Conservation (phyloP, 805 yeast genomes). For the Saturnispora bothae region DNA sequence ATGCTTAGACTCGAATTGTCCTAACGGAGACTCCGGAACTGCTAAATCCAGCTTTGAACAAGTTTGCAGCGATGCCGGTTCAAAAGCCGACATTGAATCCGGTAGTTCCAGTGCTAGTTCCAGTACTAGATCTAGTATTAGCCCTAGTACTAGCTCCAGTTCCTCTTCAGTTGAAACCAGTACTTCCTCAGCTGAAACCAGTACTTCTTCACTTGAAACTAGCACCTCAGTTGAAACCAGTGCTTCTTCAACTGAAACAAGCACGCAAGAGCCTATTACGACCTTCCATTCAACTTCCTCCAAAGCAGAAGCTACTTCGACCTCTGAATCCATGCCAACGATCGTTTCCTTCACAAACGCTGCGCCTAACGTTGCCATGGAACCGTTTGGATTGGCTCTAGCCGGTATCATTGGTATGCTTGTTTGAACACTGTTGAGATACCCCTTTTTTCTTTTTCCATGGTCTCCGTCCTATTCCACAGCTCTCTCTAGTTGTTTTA, state of each 20-base stretch:
- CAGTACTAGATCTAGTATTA: neutral
- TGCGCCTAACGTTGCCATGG: conserved; percentile 22
- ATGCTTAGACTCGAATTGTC: conserved; percentile 64
- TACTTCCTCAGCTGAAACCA: conserved; percentile 8
- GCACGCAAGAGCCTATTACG: conserved; percentile 11
- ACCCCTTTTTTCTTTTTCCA: neutral
- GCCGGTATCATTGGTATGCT: conserved; percentile 16
- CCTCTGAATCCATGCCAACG: conserved; percentile 20
- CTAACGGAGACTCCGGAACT: conserved; percentile 36
- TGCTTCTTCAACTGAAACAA: conserved; percentile 12
- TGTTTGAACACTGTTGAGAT: conserved; percentile 7
- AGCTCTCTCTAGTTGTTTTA: no score
- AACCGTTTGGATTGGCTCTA: conserved; percentile 19
- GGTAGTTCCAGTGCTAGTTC: conserved; percentile 16
- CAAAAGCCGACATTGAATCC: conserved; percentile 26
- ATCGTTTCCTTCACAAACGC: conserved; percentile 12
- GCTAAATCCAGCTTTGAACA: conserved; percentile 14
- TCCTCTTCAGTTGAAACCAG: neutral
- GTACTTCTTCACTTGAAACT: conserved; percentile 10
- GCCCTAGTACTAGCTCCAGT: neutral
- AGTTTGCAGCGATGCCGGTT: conserved; percentile 4
- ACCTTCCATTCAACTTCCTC: conserved; percentile 5
- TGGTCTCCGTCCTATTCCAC: neutral
- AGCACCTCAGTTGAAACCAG: conserved; percentile 17
- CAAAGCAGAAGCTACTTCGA: conserved; percentile 2